A percentile compares a stretch with the other conserved stretches of the same genome.
phyloP scores from a whole-genome alignment of 345 rosid species.

The Camelina hispida region DNA sequence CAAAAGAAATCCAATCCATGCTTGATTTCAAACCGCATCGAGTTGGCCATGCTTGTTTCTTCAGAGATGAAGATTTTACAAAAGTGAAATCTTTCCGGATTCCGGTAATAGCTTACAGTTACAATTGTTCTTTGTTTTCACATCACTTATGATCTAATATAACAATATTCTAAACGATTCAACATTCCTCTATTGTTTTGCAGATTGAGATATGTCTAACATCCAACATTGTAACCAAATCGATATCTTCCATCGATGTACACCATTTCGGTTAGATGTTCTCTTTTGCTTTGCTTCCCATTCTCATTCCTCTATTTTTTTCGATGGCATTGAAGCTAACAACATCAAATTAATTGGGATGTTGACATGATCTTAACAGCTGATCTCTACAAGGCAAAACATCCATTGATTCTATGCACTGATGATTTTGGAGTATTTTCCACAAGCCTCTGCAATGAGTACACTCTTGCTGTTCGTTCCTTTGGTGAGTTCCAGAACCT shows the following conservation, averaged over 20 bases:
- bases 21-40: constrained; percentile 86
- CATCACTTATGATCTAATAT: neutral
- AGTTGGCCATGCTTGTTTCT: constrained; percentile 87
- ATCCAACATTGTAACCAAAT: constrained; percentile 81
- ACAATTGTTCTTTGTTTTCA: neutral
- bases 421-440: constrained; percentile 93
- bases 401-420: constrained; percentile 82
- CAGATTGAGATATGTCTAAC: constrained; percentile 99
- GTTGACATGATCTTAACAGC: constrained; percentile 48
- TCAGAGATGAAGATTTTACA: constrained; percentile 65
- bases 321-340: neutral
- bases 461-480: constrained; percentile 68
- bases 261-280: constrained; percentile 83
- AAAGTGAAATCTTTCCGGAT: constrained; percentile 66
- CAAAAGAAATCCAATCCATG: constrained; percentile 78
- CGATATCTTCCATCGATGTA: constrained; percentile 80
- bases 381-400: constrained; percentile 70
- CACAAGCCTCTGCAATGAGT: constrained; percentile 77
- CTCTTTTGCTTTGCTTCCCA: constrained; percentile 15
- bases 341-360: neutral
- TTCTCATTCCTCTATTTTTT: neutral
- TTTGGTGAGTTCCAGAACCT: constrained; percentile 57
- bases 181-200: constrained; percentile 14
- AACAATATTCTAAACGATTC: neutral
- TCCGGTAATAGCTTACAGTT: constrained; percentile 53